Evolutionary conservation across 768 basidiomycete species (phyloP).

Genomic region (Artomyces pyxidatus): DNA sequence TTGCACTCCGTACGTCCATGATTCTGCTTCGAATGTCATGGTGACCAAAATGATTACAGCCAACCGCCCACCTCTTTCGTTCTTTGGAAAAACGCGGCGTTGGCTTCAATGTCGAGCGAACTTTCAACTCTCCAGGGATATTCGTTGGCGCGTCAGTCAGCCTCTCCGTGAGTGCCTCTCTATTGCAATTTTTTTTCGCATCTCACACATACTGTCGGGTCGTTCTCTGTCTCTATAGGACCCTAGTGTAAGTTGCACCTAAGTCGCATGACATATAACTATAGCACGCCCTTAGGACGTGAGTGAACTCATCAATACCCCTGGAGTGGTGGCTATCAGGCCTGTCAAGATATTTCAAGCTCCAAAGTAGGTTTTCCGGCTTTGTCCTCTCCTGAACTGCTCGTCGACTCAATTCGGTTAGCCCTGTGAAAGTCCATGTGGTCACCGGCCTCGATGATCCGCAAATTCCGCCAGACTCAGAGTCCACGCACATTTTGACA

Average conservation of each 20-base stretch:
- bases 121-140: background rate
- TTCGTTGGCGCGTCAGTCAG: background rate
- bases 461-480: conserved; percentile 34
- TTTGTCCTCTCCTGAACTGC: background rate
- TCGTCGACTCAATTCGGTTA: conserved; percentile 15
- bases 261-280: too few relatives aligned
- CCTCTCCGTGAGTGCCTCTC: conserved; percentile 38
- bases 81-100: background rate
- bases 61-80: background rate
- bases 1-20: background rate
- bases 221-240: too few relatives aligned
- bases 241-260: too few relatives aligned
- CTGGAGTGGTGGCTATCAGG: conserved; percentile 52
- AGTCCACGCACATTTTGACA: conserved; percentile 47
- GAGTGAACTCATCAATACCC: conserved; percentile 29
- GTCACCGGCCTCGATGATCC: conserved; percentile 35
- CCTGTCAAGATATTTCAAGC: conserved; percentile 38
- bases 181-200: too few relatives aligned
- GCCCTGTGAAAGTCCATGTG: conserved; percentile 36
- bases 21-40: background rate
- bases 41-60: background rate
- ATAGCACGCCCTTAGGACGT: too few relatives aligned
- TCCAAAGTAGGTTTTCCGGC: conserved; percentile 30
- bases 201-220: too few relatives aligned
- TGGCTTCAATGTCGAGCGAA: background rate